phyloP scores from a whole-genome alignment of 2,329 filamentous ascomycete genomes.

The Plenodomus tracheiphilus region DNA sequence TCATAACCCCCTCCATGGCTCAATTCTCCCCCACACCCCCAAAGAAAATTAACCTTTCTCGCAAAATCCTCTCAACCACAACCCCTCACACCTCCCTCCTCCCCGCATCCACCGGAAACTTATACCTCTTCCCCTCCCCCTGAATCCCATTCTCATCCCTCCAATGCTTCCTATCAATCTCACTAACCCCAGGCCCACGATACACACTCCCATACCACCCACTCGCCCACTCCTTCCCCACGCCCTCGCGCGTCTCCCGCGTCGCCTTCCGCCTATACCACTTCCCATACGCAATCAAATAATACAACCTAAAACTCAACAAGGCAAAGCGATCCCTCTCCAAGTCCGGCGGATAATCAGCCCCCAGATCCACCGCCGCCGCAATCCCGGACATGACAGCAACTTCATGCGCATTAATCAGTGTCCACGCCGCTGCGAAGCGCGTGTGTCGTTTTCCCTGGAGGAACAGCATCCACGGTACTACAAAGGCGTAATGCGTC shows the following conservation, averaged over 20 bases:
- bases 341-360: constrained; percentile 64
- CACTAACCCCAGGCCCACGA: constrained; percentile 59
- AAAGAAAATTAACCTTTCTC: too few species aligned
- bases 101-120: constrained; percentile 17
- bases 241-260: constrained; percentile 50
- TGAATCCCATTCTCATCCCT: constrained; percentile 49
- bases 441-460: constrained; percentile 66
- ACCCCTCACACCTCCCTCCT: constrained; percentile 1
- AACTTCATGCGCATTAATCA: constrained; percentile 71
- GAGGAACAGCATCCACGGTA: constrained; percentile 73
- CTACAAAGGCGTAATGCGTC: constrained; percentile 66
- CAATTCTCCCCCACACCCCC: too few species aligned
- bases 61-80: too few species aligned
- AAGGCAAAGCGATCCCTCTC: constrained; percentile 66
- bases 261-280: constrained; percentile 58
- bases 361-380: constrained; percentile 70
- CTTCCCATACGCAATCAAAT: constrained; percentile 62
- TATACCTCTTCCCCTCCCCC: constrained; percentile 10
- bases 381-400: constrained; percentile 72
- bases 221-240: constrained; percentile 60
- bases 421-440: constrained; percentile 69
- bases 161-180: constrained; percentile 59
- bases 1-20: too few species aligned
- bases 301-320: constrained; percentile 64
- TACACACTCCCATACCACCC: constrained; percentile 64